These are phyloP conservation scores for Naganishia onofrii DNA, from an alignment of 768 basidiomycete species.

Conservation along the genomic window DNA sequence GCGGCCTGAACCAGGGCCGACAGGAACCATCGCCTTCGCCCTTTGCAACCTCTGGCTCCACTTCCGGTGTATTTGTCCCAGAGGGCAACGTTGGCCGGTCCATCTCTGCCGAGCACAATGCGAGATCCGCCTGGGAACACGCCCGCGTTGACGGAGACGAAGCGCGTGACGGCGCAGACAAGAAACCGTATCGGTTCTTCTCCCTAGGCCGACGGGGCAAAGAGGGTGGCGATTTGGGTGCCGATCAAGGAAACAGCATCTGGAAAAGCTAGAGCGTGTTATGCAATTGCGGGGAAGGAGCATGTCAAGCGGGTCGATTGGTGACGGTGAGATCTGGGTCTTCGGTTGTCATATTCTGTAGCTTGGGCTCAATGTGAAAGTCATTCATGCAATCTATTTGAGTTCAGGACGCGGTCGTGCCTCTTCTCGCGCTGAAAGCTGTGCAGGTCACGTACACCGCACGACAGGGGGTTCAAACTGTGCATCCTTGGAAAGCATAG, in stretches of 20 bases:
- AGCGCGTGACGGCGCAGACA: neutral
- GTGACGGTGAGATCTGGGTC: neutral
- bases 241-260: slow-evolving; percentile 9
- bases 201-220: slow-evolving; percentile 21
- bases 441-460: too few relatives aligned
- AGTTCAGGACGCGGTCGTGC: too few relatives aligned
- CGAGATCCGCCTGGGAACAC: slow-evolving; percentile 16
- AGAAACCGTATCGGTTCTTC: slow-evolving; percentile 23
- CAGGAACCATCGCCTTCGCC: neutral
- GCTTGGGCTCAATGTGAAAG: slow-evolving; percentile 13
- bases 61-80: neutral
- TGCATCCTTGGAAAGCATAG: too few relatives aligned
- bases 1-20: neutral
- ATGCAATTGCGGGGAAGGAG: neutral
- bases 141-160: slow-evolving; percentile 1
- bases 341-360: neutral
- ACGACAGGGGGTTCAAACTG: too few relatives aligned
- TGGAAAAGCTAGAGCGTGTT: slow-evolving; percentile 1
- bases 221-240: slow-evolving; percentile 4
- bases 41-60: neutral
- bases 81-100: slow-evolving; percentile 13
- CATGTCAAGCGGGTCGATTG: neutral
- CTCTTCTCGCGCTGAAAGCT: too few relatives aligned
- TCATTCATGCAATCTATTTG: neutral
- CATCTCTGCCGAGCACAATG: slow-evolving; percentile 23